phyloP scores from a whole-genome alignment of 805 yeast species.

The Suhomyces pyralidae region DNA sequence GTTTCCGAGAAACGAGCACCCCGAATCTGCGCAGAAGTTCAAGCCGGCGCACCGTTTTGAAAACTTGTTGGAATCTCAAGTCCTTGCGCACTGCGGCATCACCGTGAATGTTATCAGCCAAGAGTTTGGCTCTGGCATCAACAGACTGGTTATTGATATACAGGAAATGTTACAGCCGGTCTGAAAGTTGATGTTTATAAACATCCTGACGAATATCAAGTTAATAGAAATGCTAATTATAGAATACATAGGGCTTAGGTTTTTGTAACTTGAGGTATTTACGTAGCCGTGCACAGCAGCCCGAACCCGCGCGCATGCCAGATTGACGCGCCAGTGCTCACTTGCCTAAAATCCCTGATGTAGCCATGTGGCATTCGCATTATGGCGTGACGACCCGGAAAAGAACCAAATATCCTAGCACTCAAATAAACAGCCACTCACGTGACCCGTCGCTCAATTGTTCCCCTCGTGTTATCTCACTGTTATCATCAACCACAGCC shows the following conservation, averaged over 20 bases:
- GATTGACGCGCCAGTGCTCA: too few species aligned
- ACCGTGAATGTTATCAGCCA: conserved; percentile 3
- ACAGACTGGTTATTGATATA: conserved; percentile 1
- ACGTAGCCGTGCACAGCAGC: too few species aligned
- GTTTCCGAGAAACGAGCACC: not conserved
- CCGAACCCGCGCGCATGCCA: too few species aligned
- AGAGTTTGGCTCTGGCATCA: conserved; percentile 2
- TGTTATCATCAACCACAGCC: not conserved
- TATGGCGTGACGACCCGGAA: too few species aligned
- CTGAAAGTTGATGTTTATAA: not conserved
- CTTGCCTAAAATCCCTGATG: too few species aligned
- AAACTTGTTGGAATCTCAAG: not conserved
- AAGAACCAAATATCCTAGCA: too few species aligned
- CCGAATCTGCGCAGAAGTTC: not conserved
- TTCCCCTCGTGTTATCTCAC: too few species aligned
- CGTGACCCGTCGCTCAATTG: too few species aligned
- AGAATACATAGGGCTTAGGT: too few species aligned
- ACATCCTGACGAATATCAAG: not conserved
- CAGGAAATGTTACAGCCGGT: conserved; percentile 4
- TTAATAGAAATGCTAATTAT: not conserved
- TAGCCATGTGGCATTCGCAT: too few species aligned
- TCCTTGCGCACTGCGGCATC: not conserved
- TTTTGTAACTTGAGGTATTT: too few species aligned
- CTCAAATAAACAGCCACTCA: too few species aligned
- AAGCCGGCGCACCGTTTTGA: not conserved